Conservation (phyloP, 805 yeast species). For the Schwanniomyces yamadae region DNA sequence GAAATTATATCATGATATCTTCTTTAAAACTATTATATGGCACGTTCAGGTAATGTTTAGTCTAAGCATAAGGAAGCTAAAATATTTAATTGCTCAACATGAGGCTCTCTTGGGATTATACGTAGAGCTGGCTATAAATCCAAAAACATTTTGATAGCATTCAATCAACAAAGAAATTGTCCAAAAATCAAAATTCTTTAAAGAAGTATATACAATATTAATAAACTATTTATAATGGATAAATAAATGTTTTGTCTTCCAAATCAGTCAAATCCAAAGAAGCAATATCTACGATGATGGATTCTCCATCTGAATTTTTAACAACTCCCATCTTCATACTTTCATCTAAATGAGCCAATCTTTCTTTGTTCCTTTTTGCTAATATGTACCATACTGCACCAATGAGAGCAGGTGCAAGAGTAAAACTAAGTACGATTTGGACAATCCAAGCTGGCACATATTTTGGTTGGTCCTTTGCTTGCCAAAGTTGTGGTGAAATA, state of each 20-base stretch:
- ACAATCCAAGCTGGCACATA: constrained; percentile 44
- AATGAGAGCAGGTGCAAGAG: constrained; percentile 43
- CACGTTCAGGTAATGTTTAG: too few relatives aligned
- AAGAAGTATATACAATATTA: too few relatives aligned
- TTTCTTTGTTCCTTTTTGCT: constrained; percentile 40
- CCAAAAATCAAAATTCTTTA: too few relatives aligned
- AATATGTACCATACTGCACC: constrained; percentile 38
- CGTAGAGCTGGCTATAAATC: too few relatives aligned
- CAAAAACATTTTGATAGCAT: too few relatives aligned
- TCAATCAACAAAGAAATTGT: too few relatives aligned
- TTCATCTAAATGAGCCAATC: constrained; percentile 17
- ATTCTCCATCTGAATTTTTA: constrained; percentile 27
- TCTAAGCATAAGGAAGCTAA: too few relatives aligned
- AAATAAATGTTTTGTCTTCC: constrained; percentile 51
- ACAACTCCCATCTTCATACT: constrained; percentile 19
- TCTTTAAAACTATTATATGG: too few relatives aligned
- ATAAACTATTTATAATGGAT: constrained; percentile 45
- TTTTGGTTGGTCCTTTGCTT: constrained; percentile 43
- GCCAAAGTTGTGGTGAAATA: constrained; percentile 59
- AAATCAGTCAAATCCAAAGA: constrained; percentile 53
- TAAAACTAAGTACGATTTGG: constrained; percentile 53
- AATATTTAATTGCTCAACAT: too few relatives aligned
- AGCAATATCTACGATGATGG: constrained; percentile 38
- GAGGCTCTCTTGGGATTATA: too few relatives aligned
- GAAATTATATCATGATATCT: too few relatives aligned